Evolutionary conservation across 257 asterid genomes (phyloP).

Genomic region (Nicotiana otophora): DNA sequence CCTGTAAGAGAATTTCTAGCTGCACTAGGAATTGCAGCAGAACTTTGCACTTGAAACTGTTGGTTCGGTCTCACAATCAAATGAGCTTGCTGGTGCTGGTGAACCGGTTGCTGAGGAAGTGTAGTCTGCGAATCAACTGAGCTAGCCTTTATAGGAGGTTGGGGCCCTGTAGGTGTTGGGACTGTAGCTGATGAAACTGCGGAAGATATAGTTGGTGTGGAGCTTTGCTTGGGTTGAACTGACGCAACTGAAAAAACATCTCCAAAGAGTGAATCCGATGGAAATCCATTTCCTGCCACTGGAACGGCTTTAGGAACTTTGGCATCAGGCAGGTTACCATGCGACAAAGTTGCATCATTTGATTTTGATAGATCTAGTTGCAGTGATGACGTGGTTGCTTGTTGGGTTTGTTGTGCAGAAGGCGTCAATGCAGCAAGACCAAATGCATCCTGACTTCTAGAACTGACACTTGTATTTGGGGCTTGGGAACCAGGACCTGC

Average conservation of each 20-base stretch:
- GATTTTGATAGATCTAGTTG: conserved; percentile 49
- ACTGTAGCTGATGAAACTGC: conserved; percentile 38
- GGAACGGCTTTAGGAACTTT: conserved; percentile 39
- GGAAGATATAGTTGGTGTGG: conserved; percentile 27
- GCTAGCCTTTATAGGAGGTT: conserved; percentile 35
- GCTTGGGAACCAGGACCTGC: conserved; percentile 50
- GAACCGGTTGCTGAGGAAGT: conserved; percentile 30
- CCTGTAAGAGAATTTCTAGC: conserved; percentile 32
- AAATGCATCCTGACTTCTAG: conserved; percentile 43
- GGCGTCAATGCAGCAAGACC: conserved; percentile 29
- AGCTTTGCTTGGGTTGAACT: conserved; percentile 40
- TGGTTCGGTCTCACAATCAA: conserved; percentile 44
- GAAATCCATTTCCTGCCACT: conserved; percentile 56
- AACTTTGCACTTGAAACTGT: conserved; percentile 33
- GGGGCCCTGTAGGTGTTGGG: conserved; percentile 36
- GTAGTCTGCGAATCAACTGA: conserved; percentile 5
- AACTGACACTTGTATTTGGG: conserved; percentile 32
- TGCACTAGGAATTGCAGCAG: conserved; percentile 44
- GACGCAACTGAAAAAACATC: conserved; percentile 53
- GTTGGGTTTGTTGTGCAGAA: conserved; percentile 41
- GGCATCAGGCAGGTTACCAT: conserved; percentile 36
- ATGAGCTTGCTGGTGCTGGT: conserved; percentile 41
- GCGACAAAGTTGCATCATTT: conserved; percentile 25
- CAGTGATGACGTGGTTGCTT: conserved; percentile 24
- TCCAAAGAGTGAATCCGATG: conserved; percentile 51